phyloP scores from a whole-genome alignment of 2,329 filamentous ascomycete genomes.

The Phyllachora maydis region DNA sequence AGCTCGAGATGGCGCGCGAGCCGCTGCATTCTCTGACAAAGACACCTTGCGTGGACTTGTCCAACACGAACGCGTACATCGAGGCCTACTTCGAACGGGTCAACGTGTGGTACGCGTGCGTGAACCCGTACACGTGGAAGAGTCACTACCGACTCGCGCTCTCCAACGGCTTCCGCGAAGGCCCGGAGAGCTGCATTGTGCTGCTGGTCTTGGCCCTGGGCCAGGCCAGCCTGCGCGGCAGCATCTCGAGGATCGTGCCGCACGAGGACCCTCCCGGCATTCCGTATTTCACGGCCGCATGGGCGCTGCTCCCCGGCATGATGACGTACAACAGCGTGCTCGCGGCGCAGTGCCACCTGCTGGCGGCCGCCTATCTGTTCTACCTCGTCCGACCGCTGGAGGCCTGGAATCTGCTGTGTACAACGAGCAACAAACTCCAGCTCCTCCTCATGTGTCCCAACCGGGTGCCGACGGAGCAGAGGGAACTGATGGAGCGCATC shows the following conservation, averaged over 20 bases:
- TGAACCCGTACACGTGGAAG: conserved; percentile 65
- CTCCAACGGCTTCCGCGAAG: conserved; percentile 56
- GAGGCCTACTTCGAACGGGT: conserved; percentile 65
- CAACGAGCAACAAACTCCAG: conserved; percentile 64
- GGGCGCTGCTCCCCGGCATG: conserved; percentile 55
- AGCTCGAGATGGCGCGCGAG: conserved; percentile 61
- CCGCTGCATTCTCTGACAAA: conserved; percentile 49
- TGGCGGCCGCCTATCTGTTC: conserved; percentile 65
- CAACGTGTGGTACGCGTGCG: conserved; percentile 71
- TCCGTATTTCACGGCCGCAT: conserved; percentile 63
- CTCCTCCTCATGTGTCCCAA: conserved; percentile 55
- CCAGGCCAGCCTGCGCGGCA: conserved; percentile 54
- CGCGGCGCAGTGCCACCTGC: conserved; percentile 60
- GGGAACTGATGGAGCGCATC: conserved; percentile 55
- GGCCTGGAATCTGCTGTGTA: conserved; percentile 64
- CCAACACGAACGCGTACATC: conserved; percentile 54
- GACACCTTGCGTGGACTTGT: conserved; percentile 46
- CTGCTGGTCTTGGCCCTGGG: conserved; percentile 60
- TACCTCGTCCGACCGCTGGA: conserved; percentile 67
- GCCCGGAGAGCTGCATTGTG: conserved; percentile 66
- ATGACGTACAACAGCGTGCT: conserved; percentile 65
- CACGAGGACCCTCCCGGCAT: conserved; percentile 55
- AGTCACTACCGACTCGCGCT: conserved; percentile 56
- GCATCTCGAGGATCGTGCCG: conserved; percentile 50
- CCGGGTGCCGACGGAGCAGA: conserved; percentile 47